Base-by-base conservation (phyloP, 495 filamentous ascomycete species). In the Entonaema liquescens region DNA sequence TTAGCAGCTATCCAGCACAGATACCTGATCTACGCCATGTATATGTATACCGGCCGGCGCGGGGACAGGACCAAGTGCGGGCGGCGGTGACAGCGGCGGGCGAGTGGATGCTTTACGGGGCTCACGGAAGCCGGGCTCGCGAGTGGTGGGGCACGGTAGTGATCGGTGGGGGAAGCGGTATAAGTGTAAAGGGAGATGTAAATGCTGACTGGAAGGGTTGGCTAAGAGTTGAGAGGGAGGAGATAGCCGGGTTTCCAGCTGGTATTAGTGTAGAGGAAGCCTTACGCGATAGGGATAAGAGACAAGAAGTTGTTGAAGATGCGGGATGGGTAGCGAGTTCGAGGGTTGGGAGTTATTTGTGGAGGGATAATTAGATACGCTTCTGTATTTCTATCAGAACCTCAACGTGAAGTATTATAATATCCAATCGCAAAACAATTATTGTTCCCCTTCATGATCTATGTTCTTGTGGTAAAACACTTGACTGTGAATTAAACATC, bases 181-280 rank as follows among this genome's bases (percentile, higher is more conserved):
- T n/a, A 5, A 26, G 56, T n/a, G 63, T 65, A 1, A 72, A 53
- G 23, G 65, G 65, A 2, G 76, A 78, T 31, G 69, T 82, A 59
- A 81, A 71, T 58, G 76, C 77, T 3, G 82, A 78, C 0, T 83
- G 81, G 81, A 84, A 76, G 62, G 85, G 84, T 2, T 85, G 85
- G 82, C 53, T 85, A 38, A 75, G 78, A 21, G 80, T 86, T 40
- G 81, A 86, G 8, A 68, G 80, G 29, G 78, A 82, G 19, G 78
- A 78, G 58, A 76, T 80, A 2, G 25, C 44, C 2, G 65, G 79
- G 11, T 92, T 93, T 77, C 82, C 82, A 9, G 77, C 79, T 12
- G 82, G 80, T 0, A 81, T 88, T 49, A 88, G 85, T 53, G 73
- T 86, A 0, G 80, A 87, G 36, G 87, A 91, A 74, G 89, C 86